A percentile compares a stretch with the other conserved stretches of the same genome.
Evolutionary conservation across 2,329 filamentous ascomycete genomes (phyloP).

Genomic region (Pyrenochaeta sp.): DNA sequence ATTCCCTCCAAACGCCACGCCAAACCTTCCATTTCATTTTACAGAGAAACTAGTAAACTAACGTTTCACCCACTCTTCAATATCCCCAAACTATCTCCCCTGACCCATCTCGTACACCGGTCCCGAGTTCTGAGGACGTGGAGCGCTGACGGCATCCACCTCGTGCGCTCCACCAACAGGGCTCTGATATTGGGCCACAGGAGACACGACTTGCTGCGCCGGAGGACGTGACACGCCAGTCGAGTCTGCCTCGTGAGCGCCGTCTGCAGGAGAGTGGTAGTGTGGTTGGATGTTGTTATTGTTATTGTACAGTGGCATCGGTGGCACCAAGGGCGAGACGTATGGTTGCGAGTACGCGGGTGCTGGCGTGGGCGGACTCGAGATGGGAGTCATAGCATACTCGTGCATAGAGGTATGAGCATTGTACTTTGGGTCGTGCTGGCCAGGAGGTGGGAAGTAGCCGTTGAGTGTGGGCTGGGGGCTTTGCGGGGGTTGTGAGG

Average conservation of each 20-base stretch:
- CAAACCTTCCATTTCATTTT: too few relatives aligned
- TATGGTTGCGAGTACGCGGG: slow-evolving; percentile 32
- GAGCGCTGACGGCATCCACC: slow-evolving; percentile 25
- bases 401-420: slow-evolving; percentile 24
- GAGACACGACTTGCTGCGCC: not conserved
- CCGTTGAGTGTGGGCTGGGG: slow-evolving; percentile 8
- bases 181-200: slow-evolving; percentile 14
- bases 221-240: slow-evolving; percentile 1
- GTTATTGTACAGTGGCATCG: slow-evolving; percentile 7
- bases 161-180: slow-evolving; percentile 20
- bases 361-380: slow-evolving; percentile 31
- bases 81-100: too few relatives aligned
- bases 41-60: too few relatives aligned
- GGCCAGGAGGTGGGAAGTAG: slow-evolving; percentile 14
- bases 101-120: slow-evolving; percentile 29
- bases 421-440: slow-evolving; percentile 23
- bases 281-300: slow-evolving; percentile 1
- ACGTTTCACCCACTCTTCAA: too few relatives aligned
- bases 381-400: slow-evolving; percentile 22
- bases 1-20: too few relatives aligned
- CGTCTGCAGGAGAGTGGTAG: slow-evolving; percentile 3
- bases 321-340: not conserved
- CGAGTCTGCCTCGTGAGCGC: slow-evolving; percentile 1
- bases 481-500: slow-evolving; percentile 7
- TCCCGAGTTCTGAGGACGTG: slow-evolving; percentile 6